These are phyloP conservation scores for Solanum etuberosum DNA, from an alignment of 257 asterid species.

Conservation along the genomic window DNA sequence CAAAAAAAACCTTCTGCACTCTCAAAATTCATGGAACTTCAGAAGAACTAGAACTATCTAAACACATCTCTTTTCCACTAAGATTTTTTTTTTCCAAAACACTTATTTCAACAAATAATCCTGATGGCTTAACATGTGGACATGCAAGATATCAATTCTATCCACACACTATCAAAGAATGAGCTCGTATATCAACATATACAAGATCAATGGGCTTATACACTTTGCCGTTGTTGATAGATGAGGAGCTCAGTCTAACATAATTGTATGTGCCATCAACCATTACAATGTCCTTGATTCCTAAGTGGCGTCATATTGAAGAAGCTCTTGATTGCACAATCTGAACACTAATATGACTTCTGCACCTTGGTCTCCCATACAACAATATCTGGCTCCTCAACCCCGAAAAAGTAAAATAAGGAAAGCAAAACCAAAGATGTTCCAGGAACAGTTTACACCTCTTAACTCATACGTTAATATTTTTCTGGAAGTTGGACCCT, in stretches of 20 bases:
- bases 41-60: neutral
- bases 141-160: neutral
- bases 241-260: neutral
- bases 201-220: neutral
- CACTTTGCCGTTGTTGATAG: neutral
- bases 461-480: neutral
- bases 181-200: neutral
- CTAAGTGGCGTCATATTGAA: neutral
- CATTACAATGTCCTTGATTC: neutral
- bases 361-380: neutral
- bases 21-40: neutral
- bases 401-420: neutral
- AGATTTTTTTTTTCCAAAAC: neutral
- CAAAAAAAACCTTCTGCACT: neutral
- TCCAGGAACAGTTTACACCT: neutral
- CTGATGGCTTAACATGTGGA: neutral
- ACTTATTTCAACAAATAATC: neutral
- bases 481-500: neutral
- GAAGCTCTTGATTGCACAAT: neutral
- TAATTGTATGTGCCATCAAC: neutral
- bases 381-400: neutral
- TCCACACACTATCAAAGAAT: neutral
- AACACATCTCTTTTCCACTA: neutral
- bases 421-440: neutral
- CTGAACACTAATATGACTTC: neutral